Evolutionary conservation across 2,329 filamentous ascomycete genomes (phyloP).

Genomic region (Penicillium sp.): DNA sequence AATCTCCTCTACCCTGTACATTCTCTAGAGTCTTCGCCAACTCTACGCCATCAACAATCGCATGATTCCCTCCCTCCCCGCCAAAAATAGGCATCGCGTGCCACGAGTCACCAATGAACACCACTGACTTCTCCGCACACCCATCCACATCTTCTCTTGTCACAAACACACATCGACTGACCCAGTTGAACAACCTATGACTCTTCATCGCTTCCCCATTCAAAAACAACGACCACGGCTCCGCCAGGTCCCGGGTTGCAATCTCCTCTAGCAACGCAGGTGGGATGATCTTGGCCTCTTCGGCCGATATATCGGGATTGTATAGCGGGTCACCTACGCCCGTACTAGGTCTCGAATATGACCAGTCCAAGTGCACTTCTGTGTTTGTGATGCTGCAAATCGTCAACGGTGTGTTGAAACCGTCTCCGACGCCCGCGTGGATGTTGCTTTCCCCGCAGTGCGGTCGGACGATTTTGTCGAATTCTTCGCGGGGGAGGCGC

Average conservation of each 20-base stretch:
- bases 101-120: conserved; percentile 19
- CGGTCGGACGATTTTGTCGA: conserved; percentile 10
- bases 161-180: conserved; percentile 13
- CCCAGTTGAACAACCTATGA: conserved; percentile 17
- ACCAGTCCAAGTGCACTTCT: conserved; percentile 19
- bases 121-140: neutral
- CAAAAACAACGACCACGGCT: conserved; percentile 17
- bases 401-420: conserved; percentile 19
- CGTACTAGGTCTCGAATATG: conserved; percentile 15
- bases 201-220: conserved; percentile 12
- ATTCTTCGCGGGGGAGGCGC: conserved; percentile 7
- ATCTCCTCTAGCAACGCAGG: conserved; percentile 15
- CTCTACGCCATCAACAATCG: conserved; percentile 18
- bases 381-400: conserved; percentile 16
- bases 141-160: conserved; percentile 1
- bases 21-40: conserved; percentile 6
- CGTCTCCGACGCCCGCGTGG: conserved; percentile 16
- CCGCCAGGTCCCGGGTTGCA: conserved; percentile 6
- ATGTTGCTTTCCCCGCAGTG: conserved; percentile 13
- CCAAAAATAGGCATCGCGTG: conserved; percentile 23
- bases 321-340: conserved; percentile 5
- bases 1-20: neutral
- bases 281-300: conserved; percentile 15
- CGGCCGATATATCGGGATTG: conserved; percentile 9
- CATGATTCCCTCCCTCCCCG: conserved; percentile 18